Evolutionary conservation across 2,329 filamentous ascomycete genomes (phyloP).

Genomic region (Domatiomyces globalis): DNA sequence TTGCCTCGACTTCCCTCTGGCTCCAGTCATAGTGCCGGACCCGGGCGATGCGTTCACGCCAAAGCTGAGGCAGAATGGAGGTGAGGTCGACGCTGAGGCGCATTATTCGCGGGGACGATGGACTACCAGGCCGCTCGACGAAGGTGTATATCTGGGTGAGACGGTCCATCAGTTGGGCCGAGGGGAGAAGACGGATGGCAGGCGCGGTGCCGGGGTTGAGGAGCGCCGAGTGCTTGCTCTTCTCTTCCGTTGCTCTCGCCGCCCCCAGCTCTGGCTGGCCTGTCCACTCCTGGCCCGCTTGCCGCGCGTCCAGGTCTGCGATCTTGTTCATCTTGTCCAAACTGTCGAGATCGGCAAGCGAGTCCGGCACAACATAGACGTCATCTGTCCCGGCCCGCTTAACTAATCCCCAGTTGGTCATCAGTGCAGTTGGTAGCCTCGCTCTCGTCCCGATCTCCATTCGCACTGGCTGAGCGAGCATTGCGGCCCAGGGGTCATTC

Average conservation of each 20-base stretch:
- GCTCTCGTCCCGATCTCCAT: slow-evolving; percentile 9
- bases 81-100: background rate
- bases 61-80: background rate
- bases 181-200: background rate
- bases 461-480: slow-evolving; percentile 12
- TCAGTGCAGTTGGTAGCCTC: slow-evolving; percentile 10
- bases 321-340: slow-evolving; percentile 5
- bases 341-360: slow-evolving; percentile 12
- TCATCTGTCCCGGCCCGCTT: slow-evolving; percentile 6
- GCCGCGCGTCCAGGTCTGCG: background rate
- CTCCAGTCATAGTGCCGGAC: slow-evolving; percentile 9
- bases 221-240: background rate
- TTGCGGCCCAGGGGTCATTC: slow-evolving; percentile 15
- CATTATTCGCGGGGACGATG: background rate
- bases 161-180: background rate
- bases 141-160: background rate
- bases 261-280: background rate
- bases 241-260: background rate
- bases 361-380: slow-evolving; percentile 9
- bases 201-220: background rate
- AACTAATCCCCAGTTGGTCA: slow-evolving; percentile 9
- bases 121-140: slow-evolving; percentile 2
- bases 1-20: slow-evolving; percentile 2
- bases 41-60: background rate
- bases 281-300: background rate